Evolutionary conservation across 164 flowering plant genomes (phyloP).

Genomic region (Magnolia officinalis): DNA sequence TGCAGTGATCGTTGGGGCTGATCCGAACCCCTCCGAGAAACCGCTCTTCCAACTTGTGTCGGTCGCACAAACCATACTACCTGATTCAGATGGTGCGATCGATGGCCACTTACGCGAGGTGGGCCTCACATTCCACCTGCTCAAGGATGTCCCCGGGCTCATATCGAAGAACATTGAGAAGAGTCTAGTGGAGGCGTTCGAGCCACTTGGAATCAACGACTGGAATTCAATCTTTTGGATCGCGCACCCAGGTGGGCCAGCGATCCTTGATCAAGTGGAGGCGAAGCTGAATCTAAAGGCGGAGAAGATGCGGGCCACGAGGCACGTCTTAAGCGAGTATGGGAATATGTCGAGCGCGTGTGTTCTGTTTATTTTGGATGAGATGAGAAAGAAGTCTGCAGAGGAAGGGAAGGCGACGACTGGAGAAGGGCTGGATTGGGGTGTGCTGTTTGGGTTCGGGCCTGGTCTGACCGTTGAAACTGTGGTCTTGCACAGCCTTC

Average conservation of each 20-base stretch:
- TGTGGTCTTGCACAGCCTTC: slow-evolving; percentile 17
- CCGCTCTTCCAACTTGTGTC: slow-evolving; percentile 16
- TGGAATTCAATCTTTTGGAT: slow-evolving; percentile 19
- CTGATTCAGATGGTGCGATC: slow-evolving; percentile 14
- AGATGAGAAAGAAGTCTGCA: slow-evolving; percentile 16
- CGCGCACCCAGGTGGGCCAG: slow-evolving; percentile 23
- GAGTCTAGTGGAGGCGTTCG: slow-evolving; percentile 15
- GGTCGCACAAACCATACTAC: slow-evolving; percentile 13
- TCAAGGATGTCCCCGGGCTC: slow-evolving; percentile 20
- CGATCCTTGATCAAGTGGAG: slow-evolving; percentile 19
- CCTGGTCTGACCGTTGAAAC: slow-evolving; percentile 22
- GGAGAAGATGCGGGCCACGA: slow-evolving; percentile 17
- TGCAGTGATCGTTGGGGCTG: slow-evolving; percentile 15
- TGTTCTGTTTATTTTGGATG: slow-evolving; percentile 15
- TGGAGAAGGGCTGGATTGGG: slow-evolving; percentile 21
- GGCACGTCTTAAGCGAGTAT: slow-evolving; percentile 13
- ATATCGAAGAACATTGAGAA: slow-evolving; percentile 19
- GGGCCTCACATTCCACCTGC: slow-evolving; percentile 19
- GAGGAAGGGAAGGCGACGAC: slow-evolving; percentile 19
- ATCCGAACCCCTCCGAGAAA: slow-evolving; percentile 3
- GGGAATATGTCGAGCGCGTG: slow-evolving; percentile 23
- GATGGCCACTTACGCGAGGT: slow-evolving; percentile 19
- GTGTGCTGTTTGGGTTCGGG: slow-evolving; percentile 19
- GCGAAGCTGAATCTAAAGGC: slow-evolving; percentile 9
- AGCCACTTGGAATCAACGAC: slow-evolving; percentile 14